Base-by-base conservation (phyloP, 768 basidiomycete genomes). In the Lyophyllum decastes region DNA sequence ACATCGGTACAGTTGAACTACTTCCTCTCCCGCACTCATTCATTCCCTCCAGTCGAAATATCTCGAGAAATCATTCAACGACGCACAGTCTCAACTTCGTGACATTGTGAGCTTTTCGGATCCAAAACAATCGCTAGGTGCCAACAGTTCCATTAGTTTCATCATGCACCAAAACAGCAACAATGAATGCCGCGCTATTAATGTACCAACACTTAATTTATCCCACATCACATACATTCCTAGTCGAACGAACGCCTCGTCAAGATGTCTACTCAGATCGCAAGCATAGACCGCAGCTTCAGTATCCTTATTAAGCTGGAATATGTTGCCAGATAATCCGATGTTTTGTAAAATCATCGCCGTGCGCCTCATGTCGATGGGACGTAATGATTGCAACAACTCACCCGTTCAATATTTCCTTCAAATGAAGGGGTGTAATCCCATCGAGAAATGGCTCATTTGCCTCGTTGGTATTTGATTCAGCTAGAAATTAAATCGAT, bases 31-130 rank as follows among this genome's bases (percentile, higher is more conserved):
- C 7, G 17, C n/a, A 2, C 25, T 50, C 24, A 57, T 35, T 45
- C 34, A 11, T 34, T 14, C 61, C 22, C 0, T 47, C 35, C 58
- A 95, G 93, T 81, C 86, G 24, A 95, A 95, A 73, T 96, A 89
- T 70, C 81, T 97, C 2, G 95, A 97, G 72, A 96, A 96, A 66
- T 94, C 96, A 68, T 92, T 90, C 68, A 90, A 88, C 54, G 94
- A 95, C 63, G 93, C 95, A 1, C 92, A 95, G 73, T 76, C 77
- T 21, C 94, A 95, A 68, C 76, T 96, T 51, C 85, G 89, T 44
- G 92, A 94, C 69, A 94, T 94, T 27, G 92, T 93, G 64, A 55
- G 87, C 75, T 10, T 48, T 30, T 44, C 40, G 35, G 24, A 5
- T 26, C 30, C 47, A 26, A 38, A 33, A 9, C 22, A 6, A 22